Evolutionary conservation across 768 basidiomycete species (phyloP).

Genomic region (Hydnomerulius pinastri): DNA sequence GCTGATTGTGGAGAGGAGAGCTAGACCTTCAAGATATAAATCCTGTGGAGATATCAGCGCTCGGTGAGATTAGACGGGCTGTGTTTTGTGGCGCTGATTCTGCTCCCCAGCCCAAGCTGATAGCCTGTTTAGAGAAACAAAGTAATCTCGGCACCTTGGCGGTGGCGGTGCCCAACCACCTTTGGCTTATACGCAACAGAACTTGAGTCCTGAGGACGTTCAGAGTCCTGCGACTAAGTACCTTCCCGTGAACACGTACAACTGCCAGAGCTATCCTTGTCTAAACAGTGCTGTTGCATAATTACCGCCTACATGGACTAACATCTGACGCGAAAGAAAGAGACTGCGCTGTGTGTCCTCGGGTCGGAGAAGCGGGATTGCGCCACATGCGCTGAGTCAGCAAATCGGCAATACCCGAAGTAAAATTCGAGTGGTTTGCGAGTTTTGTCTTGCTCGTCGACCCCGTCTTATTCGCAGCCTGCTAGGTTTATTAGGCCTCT

Average conservation of each 20-base stretch:
- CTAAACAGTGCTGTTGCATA: too few relatives aligned
- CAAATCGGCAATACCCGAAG: constrained; percentile 31
- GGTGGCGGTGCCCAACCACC: background rate
- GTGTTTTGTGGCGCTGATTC: too few relatives aligned
- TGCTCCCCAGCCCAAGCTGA: too few relatives aligned
- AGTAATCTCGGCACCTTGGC: too few relatives aligned
- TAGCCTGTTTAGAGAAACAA: too few relatives aligned
- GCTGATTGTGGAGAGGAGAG: constrained; percentile 1
- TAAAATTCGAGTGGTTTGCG: constrained; percentile 27
- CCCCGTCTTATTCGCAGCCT: constrained; percentile 27
- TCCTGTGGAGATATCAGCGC: background rate
- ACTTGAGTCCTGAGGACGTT: too few relatives aligned
- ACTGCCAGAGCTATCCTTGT: too few relatives aligned
- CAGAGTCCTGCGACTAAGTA: too few relatives aligned
- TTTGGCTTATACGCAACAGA: too few relatives aligned
- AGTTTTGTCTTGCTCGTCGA: constrained; percentile 22
- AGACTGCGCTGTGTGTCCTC: background rate
- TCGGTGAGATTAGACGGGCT: too few relatives aligned
- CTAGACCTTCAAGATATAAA: background rate
- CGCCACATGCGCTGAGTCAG: constrained; percentile 30
- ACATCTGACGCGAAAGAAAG: background rate
- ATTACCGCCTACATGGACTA: too few relatives aligned
- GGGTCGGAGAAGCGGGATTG: background rate
- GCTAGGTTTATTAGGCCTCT: constrained; percentile 28
- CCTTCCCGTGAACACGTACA: too few relatives aligned